These are phyloP conservation scores for Neocucurbitaria cava DNA, from an alignment of 2,329 filamentous ascomycete genomes.

Conservation along the genomic window DNA sequence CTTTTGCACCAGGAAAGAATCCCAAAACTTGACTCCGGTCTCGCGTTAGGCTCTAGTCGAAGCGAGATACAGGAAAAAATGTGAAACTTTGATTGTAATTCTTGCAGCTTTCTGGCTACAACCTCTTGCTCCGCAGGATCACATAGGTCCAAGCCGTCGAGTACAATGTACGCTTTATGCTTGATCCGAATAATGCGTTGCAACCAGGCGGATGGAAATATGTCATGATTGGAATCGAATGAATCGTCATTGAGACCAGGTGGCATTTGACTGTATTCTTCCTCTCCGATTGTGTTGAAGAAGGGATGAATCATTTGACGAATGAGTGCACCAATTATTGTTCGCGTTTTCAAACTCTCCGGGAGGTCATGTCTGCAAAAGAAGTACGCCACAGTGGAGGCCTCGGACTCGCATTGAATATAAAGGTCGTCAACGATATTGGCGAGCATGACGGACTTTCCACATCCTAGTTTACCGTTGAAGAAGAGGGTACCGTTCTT, in stretches of 20 bases:
- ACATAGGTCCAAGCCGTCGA: no score
- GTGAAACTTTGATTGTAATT: slow-evolving; percentile 27
- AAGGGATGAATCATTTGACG: slow-evolving; percentile 47
- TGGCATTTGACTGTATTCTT: no score
- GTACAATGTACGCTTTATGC: no score
- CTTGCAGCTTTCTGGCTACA: slow-evolving; percentile 39
- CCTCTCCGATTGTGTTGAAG: background rate
- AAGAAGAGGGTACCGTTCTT: slow-evolving; percentile 43
- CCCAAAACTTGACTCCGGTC: slow-evolving; percentile 6
- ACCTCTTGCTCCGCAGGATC: slow-evolving; percentile 1
- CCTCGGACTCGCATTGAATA: slow-evolving; percentile 1
- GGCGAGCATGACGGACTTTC: slow-evolving; percentile 55
- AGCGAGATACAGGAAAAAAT: slow-evolving; percentile 31
- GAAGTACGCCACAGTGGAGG: slow-evolving; percentile 27
- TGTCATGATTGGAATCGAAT: no score
- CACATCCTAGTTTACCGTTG: slow-evolving; percentile 52
- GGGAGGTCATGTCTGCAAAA: slow-evolving; percentile 32
- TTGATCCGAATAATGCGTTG: no score
- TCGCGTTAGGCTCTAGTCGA: slow-evolving; percentile 23
- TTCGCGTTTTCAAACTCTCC: slow-evolving; percentile 29
- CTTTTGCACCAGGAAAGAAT: slow-evolving; percentile 4
- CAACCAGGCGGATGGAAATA: no score
- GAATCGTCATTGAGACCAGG: background rate
- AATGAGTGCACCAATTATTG: slow-evolving; percentile 28
- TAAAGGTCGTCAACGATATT: slow-evolving; percentile 49